Conservation (phyloP, 768 basidiomycete genomes). For the Hericium alpestre region DNA sequence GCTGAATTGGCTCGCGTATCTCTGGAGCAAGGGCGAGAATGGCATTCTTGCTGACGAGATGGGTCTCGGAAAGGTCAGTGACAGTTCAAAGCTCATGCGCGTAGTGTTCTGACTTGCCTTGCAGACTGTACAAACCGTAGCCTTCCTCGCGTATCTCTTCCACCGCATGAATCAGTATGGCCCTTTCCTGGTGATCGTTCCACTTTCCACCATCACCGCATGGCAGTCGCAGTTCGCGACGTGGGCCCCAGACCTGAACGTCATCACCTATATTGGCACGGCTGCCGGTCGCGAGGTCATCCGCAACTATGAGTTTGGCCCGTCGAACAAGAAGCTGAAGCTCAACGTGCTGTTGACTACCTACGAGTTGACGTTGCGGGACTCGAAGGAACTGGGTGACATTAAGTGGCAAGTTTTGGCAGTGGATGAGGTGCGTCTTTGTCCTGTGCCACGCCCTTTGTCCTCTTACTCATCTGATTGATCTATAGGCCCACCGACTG, state of each 20-base stretch:
- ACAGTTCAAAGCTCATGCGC: slow-evolving; percentile 10
- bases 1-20: slow-evolving; percentile 95
- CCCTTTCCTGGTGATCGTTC: slow-evolving; percentile 95
- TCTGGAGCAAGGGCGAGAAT: slow-evolving; percentile 91
- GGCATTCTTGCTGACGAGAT: slow-evolving; percentile 99
- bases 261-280: slow-evolving; percentile 93
- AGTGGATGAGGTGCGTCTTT: slow-evolving; percentile 75
- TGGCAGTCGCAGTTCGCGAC: slow-evolving; percentile 92
- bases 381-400: slow-evolving; percentile 75
- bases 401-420: slow-evolving; percentile 97
- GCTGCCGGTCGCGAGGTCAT: slow-evolving; percentile 83
- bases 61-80: slow-evolving; percentile 85
- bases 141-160: slow-evolving; percentile 91
- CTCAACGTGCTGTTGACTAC: slow-evolving; percentile 97
- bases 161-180: slow-evolving; percentile 89
- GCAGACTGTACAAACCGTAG: slow-evolving; percentile 90
- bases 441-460: not conserved
- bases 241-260: slow-evolving; percentile 96
- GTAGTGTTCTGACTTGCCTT: not conserved
- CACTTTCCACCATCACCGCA: slow-evolving; percentile 93
- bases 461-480: not conserved
- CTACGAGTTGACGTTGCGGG: slow-evolving; percentile 89
- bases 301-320: slow-evolving; percentile 84
- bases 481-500: slow-evolving; percentile 76
- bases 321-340: slow-evolving; percentile 80